phyloP scores from a whole-genome alignment of 1,284 basidiomycete genomes.

The Puccinia horiana region DNA sequence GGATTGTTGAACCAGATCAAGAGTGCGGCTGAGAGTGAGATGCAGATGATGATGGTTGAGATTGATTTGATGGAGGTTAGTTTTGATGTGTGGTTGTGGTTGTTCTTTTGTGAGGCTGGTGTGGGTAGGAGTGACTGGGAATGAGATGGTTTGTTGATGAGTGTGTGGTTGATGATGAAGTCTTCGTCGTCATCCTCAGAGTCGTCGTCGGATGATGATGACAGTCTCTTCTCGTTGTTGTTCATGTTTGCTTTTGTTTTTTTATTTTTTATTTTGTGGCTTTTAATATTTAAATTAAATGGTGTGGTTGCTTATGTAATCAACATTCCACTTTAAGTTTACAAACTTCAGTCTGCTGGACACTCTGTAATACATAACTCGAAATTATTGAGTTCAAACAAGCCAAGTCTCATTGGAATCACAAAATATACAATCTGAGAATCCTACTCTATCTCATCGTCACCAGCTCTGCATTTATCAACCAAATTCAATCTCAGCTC shows the following conservation, averaged over 20 bases:
- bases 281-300: too few relatives aligned
- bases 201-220: not conserved
- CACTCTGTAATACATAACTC: too few relatives aligned
- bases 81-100: not conserved
- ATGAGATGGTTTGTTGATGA: not conserved
- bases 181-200: slow-evolving; percentile 3
- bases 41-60: too few relatives aligned
- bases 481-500: too few relatives aligned
- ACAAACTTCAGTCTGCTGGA: too few relatives aligned
- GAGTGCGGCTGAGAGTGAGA: too few relatives aligned
- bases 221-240: not conserved
- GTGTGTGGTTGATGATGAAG: slow-evolving; percentile 26
- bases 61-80: not conserved
- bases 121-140: not conserved
- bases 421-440: not conserved
- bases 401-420: not conserved
- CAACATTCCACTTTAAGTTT: too few relatives aligned
- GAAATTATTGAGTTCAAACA: too few relatives aligned
- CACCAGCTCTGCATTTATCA: not conserved
- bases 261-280: not conserved
- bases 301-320: too few relatives aligned
- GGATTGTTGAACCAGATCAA: not conserved
- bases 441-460: slow-evolving; percentile 4
- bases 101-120: not conserved
- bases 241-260: not conserved